Conservation (phyloP, 2,329 filamentous ascomycete species). For the Aureobasidium sp. region DNA sequence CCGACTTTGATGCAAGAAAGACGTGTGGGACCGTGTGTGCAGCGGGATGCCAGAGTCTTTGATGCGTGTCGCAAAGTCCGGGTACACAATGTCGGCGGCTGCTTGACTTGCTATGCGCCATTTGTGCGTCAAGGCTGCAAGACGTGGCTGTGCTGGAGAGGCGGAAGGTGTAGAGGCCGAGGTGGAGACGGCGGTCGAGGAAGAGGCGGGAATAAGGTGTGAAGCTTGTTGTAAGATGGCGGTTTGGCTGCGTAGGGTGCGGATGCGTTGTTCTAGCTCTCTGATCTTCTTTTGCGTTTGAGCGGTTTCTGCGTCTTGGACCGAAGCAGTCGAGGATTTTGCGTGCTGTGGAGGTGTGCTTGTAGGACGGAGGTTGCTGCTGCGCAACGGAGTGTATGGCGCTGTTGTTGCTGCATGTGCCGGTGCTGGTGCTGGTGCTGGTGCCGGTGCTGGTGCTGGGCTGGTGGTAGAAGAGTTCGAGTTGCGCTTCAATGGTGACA, state of each 20-base stretch:
- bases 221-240: conserved; percentile 47
- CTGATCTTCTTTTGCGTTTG: neutral
- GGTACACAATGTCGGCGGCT: conserved; percentile 63
- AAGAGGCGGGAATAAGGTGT: neutral
- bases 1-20: conserved; percentile 41
- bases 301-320: neutral
- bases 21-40: no score
- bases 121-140: conserved; percentile 44
- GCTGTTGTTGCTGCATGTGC: conserved; percentile 1
- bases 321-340: no score
- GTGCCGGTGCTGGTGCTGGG: conserved; percentile 16
- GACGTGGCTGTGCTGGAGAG: conserved; percentile 34
- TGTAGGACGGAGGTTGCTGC: conserved; percentile 12
- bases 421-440: conserved; percentile 3
- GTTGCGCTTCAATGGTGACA: conserved; percentile 55
- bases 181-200: neutral
- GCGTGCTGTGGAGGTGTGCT: neutral
- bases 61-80: conserved; percentile 52
- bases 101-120: conserved; percentile 56
- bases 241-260: conserved; percentile 40
- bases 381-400: conserved; percentile 17
- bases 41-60: conserved; percentile 58
- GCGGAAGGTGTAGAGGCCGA: neutral
- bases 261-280: conserved; percentile 27
- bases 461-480: neutral